Conservation (phyloP, 1,139 yeast species). For the Hyphopichia buzzinii region DNA sequence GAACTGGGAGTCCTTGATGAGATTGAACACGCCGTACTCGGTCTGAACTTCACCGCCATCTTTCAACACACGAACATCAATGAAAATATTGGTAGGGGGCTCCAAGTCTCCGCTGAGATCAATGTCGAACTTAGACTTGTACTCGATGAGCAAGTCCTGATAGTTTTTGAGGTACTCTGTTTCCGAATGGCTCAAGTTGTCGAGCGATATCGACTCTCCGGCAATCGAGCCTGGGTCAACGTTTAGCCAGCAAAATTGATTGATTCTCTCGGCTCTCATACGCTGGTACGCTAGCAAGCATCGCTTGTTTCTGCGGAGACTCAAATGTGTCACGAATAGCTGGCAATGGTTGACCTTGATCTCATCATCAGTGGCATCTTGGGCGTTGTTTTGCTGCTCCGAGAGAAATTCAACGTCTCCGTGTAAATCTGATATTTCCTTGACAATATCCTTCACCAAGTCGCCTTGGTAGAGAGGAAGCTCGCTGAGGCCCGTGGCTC, state of each 20-base stretch:
- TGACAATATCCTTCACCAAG: slow-evolving; percentile 61
- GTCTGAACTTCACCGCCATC: slow-evolving; percentile 98
- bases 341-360: slow-evolving; percentile 63
- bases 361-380: slow-evolving; percentile 27
- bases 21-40: slow-evolving; percentile 91
- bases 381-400: slow-evolving; percentile 12
- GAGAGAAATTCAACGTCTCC: slow-evolving; percentile 45
- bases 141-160: slow-evolving; percentile 67
- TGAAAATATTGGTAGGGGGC: slow-evolving; percentile 89
- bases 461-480: slow-evolving; percentile 77
- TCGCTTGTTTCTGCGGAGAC: slow-evolving; percentile 84
- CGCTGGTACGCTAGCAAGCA: slow-evolving; percentile 83
- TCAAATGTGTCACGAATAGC: slow-evolving; percentile 74
- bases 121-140: slow-evolving; percentile 80
- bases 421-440: slow-evolving; percentile 59
- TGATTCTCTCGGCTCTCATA: slow-evolving; percentile 65
- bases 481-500: slow-evolving; percentile 64
- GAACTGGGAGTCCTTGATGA: slow-evolving; percentile 94
- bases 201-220: slow-evolving; percentile 25
- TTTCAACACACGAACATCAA: slow-evolving; percentile 87
- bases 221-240: slow-evolving; percentile 34
- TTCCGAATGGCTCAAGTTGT: slow-evolving; percentile 72
- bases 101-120: slow-evolving; percentile 84
- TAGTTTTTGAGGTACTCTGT: slow-evolving; percentile 75
- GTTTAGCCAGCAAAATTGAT: slow-evolving; percentile 68